Base-by-base conservation (phyloP, 2,329 filamentous ascomycete genomes). In the Apiospora hydei region DNA sequence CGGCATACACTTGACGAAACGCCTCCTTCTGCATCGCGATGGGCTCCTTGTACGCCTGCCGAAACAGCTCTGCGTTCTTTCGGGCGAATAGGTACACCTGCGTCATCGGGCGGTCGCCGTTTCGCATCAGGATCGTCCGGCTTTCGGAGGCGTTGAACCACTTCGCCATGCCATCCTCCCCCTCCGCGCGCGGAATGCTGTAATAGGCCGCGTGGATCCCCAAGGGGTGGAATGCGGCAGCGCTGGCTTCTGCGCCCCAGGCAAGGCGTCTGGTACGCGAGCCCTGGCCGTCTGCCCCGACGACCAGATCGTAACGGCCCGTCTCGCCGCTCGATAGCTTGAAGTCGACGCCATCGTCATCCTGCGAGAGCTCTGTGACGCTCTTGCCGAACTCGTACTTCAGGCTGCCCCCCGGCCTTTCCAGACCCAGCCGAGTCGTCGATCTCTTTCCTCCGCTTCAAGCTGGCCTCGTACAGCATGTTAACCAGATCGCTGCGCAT, bases 401-500 rank as follows among this genome's bases (percentile, higher is more conserved):
- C 8, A 84, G 73, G 6, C 76, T 78, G 3, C 70, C 68, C 68
- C 10, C 76, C 71, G 26, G 76, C 64, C 51, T 75, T 70, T 21
- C 66, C 72, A 24, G 71, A 86, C 57, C 76, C 70, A 46, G 75
- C 70, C 30, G 57, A 72, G 38, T 71, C 67, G 3, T 74, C 70
- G 44, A 73, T 73, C 24, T 75, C 76, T 3, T 70, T 75, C 18
- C 76, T 75, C 14, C 78, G 74, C 34, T 64, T 41, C 11, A 77
- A 73, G 26, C 81, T 82, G 26, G 74, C 79, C 0, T 88, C 82
- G 74, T 86, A 86, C 0, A 91, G 76, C 2, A 90, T 80, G 16
- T 80, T 78, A 4, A 85, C 84, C n/a, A 91, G 76, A 70, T 90
- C 87, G 0, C 87, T 88, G 10, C 89, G 82, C 83, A 91, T 87